Evolutionary conservation across 768 basidiomycete genomes (phyloP).

Genomic region (Amanita rimosa): DNA sequence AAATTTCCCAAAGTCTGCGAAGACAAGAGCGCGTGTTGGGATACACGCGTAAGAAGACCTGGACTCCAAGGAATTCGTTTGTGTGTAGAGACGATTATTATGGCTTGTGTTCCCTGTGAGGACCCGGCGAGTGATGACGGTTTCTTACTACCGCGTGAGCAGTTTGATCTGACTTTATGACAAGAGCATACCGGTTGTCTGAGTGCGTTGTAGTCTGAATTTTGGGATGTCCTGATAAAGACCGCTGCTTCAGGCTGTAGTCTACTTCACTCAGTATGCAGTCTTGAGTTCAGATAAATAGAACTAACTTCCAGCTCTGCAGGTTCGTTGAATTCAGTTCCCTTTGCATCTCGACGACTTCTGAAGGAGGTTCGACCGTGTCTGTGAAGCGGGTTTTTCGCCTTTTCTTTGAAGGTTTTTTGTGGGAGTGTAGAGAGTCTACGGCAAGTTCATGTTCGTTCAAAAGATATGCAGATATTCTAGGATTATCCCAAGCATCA

Average conservation of each 20-base stretch:
- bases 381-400: slow-evolving; percentile 24
- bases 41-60: slow-evolving; percentile 46
- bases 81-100: slow-evolving; percentile 52
- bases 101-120: slow-evolving; percentile 22
- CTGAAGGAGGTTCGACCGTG: slow-evolving; percentile 27
- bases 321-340: slow-evolving; percentile 42
- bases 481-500: slow-evolving; percentile 42
- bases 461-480: slow-evolving; percentile 43
- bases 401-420: slow-evolving; percentile 19
- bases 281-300: background rate
- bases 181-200: slow-evolving; percentile 23
- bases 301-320: slow-evolving; percentile 50
- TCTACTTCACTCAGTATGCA: slow-evolving; percentile 18
- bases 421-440: slow-evolving; percentile 17
- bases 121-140: slow-evolving; percentile 11
- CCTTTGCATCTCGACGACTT: slow-evolving; percentile 36
- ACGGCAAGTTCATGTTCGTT: slow-evolving; percentile 41
- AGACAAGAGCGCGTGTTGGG: slow-evolving; percentile 60
- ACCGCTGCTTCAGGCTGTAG: slow-evolving; percentile 39
- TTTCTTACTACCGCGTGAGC: slow-evolving; percentile 13
- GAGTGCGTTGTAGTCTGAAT: slow-evolving; percentile 56
- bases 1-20: slow-evolving; percentile 64
- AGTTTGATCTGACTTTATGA: background rate
- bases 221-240: slow-evolving; percentile 55
- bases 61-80: slow-evolving; percentile 51